Evolutionary conservation across 2,329 filamentous ascomycete species (phyloP).

Genomic region (Aspergillus ruber): DNA sequence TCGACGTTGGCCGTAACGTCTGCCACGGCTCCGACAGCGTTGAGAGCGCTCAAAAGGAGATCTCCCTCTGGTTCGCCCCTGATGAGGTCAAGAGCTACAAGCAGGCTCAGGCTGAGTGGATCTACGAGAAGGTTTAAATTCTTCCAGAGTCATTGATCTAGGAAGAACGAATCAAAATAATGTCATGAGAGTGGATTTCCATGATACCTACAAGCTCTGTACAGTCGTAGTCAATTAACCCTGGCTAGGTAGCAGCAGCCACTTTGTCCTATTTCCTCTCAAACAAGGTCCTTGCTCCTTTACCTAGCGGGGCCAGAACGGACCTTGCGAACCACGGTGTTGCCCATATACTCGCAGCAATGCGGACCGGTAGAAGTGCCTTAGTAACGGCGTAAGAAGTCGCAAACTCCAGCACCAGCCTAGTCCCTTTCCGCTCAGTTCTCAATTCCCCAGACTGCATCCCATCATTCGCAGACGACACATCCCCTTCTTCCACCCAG

Average conservation of each 20-base stretch:
- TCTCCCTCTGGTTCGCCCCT: slow-evolving; percentile 94
- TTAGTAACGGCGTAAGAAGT: slow-evolving; percentile 91
- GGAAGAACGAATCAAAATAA: slow-evolving; percentile 6
- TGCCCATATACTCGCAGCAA: slow-evolving; percentile 74
- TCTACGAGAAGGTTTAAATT: slow-evolving; percentile 79
- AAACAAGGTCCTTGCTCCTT: slow-evolving; percentile 34
- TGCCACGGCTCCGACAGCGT: slow-evolving; percentile 99
- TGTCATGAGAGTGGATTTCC: slow-evolving; percentile 4
- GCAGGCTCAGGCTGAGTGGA: slow-evolving; percentile 78
- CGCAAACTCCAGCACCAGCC: slow-evolving; percentile 62
- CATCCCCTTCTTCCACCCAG: slow-evolving; percentile 58
- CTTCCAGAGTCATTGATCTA: slow-evolving; percentile 12
- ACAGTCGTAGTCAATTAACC: neutral
- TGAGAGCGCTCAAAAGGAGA: slow-evolving; percentile 99
- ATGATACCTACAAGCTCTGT: neutral
- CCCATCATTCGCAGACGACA: slow-evolving; percentile 38
- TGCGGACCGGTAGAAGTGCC: slow-evolving; percentile 67
- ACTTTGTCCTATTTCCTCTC: slow-evolving; percentile 17
- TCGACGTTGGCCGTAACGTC: slow-evolving; percentile 93
- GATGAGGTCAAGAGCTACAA: slow-evolving; percentile 82
- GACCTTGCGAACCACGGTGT: slow-evolving; percentile 86
- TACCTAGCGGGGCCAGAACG: slow-evolving; percentile 47
- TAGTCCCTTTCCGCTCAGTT: slow-evolving; percentile 41
- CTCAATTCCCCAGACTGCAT: slow-evolving; percentile 17
- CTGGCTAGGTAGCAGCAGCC: neutral